Base-by-base conservation (phyloP, 2,329 filamentous ascomycete species). In the Tolypocladium tundrense region DNA sequence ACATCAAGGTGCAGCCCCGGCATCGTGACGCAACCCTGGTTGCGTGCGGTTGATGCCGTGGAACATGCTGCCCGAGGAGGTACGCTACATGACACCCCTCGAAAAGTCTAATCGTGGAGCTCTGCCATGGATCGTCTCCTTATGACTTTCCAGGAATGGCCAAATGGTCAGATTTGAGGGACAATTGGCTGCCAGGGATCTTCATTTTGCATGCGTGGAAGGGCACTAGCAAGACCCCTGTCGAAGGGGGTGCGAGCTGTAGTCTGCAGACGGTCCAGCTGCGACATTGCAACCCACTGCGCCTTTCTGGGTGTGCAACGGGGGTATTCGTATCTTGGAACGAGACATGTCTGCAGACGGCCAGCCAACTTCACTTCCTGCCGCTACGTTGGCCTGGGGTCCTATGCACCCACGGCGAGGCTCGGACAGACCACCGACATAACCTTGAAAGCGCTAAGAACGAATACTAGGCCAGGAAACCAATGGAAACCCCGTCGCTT, bases 21-120 rank as follows among this genome's bases (percentile, higher is more conserved):
- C 57, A 57, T 56, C 54, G 37, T 55, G 53, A 56, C 55, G 54
- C 48, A 24, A 40, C 41, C n/a, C 41, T 40, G 39, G 48, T 40
- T 53, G 35, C 35, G 19, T 52, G 21, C 57, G 37, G 51, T 58
- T 59, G 58, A 55, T 55, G 58, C 58, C 54, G 60, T 59, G 58
- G 39, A 58, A 57, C 52, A 52, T 14, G 53, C 31, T 54, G 39
- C 40, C 40, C 37, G 8, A 43, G 40, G 19, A 33, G 50, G 31
- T 42, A 45, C 48, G 48, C 55, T 41, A 53, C 43, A 57, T 42
- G 33, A 52, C 43, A 13, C 53, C 40, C 39, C 40, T 54, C 39
- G 39, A 54, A 33, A 33, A 42, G 53, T 43, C 39, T 54, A 54
- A 33, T 42, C 53, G 53, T 33, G 53, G 53, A 54, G 39, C 53